Conservation (phyloP, 208 protist species). For the Leishmania braziliensis region DNA sequence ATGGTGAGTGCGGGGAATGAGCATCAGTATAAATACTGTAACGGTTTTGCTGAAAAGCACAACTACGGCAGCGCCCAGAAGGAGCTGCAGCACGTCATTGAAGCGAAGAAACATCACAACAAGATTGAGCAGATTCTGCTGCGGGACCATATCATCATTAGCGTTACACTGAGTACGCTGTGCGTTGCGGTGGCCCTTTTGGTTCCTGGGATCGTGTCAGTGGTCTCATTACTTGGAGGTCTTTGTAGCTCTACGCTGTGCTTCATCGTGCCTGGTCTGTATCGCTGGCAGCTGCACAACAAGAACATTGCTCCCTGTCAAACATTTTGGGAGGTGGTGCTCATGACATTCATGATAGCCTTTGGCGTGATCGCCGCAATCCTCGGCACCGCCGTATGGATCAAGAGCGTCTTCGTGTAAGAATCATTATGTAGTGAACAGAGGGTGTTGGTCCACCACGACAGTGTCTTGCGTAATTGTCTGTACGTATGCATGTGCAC, state of each 20-base stretch:
- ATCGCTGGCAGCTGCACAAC: constrained; percentile 59
- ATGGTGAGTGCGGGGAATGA: constrained; percentile 1
- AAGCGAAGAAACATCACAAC: constrained; percentile 43
- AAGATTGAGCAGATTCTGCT: constrained; percentile 46
- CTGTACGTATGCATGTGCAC: background rate
- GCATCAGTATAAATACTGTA: background rate
- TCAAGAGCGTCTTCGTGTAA: constrained; percentile 1
- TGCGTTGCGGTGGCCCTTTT: constrained; percentile 60
- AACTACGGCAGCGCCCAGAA: constrained; percentile 17
- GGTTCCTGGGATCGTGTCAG: constrained; percentile 54
- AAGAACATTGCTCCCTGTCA: constrained; percentile 29
- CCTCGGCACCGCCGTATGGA: constrained; percentile 47
- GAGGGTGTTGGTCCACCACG: background rate
- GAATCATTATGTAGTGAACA: background rate
- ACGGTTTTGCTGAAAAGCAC: background rate
- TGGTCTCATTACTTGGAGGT: constrained; percentile 64
- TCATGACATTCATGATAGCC: constrained; percentile 46
- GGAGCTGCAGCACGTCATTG: constrained; percentile 27
- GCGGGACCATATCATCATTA: constrained; percentile 67
- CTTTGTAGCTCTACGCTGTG: constrained; percentile 68
- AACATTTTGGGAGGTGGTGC: constrained; percentile 23
- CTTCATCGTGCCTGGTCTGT: constrained; percentile 67
- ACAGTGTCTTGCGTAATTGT: background rate
- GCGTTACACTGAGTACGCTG: constrained; percentile 47
- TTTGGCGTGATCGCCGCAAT: constrained; percentile 44